Conservation (phyloP, 2,329 filamentous ascomycete species). For the Colletotrichum musicola region DNA sequence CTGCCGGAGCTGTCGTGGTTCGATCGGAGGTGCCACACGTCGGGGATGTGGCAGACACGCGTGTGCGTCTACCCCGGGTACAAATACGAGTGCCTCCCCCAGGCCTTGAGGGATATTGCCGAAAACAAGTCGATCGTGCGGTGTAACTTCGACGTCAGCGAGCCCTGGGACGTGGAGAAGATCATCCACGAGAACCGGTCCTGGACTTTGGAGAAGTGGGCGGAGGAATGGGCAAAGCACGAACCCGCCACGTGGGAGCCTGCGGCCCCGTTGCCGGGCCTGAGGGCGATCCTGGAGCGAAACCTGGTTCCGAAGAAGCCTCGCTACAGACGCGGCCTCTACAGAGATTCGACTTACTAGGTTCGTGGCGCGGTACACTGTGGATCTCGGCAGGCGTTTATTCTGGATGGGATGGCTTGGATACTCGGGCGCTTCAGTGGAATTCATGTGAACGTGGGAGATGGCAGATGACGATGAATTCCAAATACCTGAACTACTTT, state of each 20-base stretch:
- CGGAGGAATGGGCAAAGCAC: fast-evolving
- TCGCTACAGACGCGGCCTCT: background rate
- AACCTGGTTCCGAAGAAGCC: background rate
- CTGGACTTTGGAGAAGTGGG: background rate
- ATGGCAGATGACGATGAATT: no score
- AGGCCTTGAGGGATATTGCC: background rate
- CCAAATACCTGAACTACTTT: no score
- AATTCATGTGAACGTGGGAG: no score
- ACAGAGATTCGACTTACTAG: background rate
- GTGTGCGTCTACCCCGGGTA: background rate
- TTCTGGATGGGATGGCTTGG: no score
- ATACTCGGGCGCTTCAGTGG: no score
- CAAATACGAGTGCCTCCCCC: background rate
- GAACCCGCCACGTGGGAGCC: background rate
- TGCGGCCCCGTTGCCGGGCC: background rate
- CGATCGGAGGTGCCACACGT: background rate
- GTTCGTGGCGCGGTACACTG: no score
- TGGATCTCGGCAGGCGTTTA: no score
- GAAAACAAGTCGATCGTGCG: background rate
- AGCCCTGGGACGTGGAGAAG: background rate
- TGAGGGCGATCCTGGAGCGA: background rate
- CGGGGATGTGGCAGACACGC: no score
- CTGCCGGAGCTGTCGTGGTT: background rate
- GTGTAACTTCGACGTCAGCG: background rate
- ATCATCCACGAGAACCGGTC: background rate